A percentile compares a stretch with the other conserved stretches of the same genome.
These are phyloP conservation scores for Lentinula sp. DNA, from an alignment of 768 basidiomycete species.

Conservation along the genomic window DNA sequence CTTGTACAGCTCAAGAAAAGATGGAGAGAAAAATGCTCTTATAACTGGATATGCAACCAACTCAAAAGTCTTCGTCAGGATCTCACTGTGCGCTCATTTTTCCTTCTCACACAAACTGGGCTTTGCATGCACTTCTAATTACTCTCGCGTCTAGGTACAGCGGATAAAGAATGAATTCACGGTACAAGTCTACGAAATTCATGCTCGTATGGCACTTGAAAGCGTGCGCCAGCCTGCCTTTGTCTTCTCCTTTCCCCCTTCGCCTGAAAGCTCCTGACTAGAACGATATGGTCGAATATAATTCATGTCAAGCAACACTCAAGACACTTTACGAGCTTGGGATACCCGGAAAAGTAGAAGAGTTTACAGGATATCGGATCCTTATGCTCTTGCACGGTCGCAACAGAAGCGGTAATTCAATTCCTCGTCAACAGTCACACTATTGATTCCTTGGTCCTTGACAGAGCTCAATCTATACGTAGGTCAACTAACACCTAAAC, in stretches of 20 bases:
- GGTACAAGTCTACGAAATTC: constrained; percentile 95
- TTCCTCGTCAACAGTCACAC: neutral
- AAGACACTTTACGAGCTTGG: constrained; percentile 90
- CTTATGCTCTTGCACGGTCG: constrained; percentile 92
- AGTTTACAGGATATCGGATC: constrained; percentile 97
- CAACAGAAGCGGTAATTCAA: constrained; percentile 84
- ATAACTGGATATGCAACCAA: constrained; percentile 94
- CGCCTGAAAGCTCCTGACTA: constrained; percentile 25
- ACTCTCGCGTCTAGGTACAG: constrained; percentile 66
- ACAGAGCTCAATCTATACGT: constrained; percentile 93
- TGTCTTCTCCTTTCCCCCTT: constrained; percentile 4
- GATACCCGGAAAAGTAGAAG: constrained; percentile 86
- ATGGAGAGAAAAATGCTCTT: constrained; percentile 74
- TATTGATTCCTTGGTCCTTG: constrained; percentile 5
- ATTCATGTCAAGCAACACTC: constrained; percentile 91
- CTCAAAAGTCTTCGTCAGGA: constrained; percentile 98
- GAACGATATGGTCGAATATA: constrained; percentile 98
- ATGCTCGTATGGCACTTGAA: constrained; percentile 95
- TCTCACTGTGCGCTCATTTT: constrained; percentile 69
- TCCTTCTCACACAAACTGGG: constrained; percentile 16
- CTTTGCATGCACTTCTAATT: constrained; percentile 11
- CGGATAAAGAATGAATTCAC: constrained; percentile 99
- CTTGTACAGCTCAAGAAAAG: constrained; percentile 79
- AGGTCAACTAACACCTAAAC: constrained; percentile 92
- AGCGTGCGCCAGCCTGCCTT: constrained; percentile 45